Base-by-base conservation (phyloP, 2,329 filamentous ascomycete species). In the Endoconidiophora laricicola region DNA sequence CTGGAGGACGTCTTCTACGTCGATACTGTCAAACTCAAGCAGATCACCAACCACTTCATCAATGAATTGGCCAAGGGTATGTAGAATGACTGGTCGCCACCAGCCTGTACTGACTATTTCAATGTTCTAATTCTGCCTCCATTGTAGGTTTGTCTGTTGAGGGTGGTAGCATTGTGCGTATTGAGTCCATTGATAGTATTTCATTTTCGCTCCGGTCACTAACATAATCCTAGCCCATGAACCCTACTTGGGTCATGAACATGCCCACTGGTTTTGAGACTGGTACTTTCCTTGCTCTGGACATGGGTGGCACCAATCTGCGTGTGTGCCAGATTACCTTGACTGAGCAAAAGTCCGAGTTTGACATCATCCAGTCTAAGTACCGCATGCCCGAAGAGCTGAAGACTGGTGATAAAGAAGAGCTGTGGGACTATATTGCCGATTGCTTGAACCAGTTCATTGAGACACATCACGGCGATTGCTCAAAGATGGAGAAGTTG, bases 271-370 rank as follows among this genome's bases (percentile, higher is more conserved):
- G 90, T 56, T 66, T 88, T 57, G 90, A 95, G 66, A 84, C 79
- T 6, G 90, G 90, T 54, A 91, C 82, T 12, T 94, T 80, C 64
- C 72, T 96, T 38, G 87, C 90, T 50, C 73, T 96, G 40, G 90
- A 96, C 62, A 93, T 96, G 83, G 90, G 90, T 52, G 90, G 90
- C 59, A 96, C 90, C 60, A 96, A 96, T 65, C 69, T 95, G 55
- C 83, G 90, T 63, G 88, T 96, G 56, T 95, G 90, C 66, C 84
- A 94, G 66, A 90, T 96, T 60, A 86, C 81, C 53, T 69, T 96
- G 60, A 86, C 86, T 22, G 82, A 94, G 50, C 77, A 86, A 62
- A 84, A 86, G 68, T 88, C 86, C 48, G 83, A 90, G 64, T 94
- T 91, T 66, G 86, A 91, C 63, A 93, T 95, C 60, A 86, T 88